Conservation (phyloP, 1,284 basidiomycete species). For the Flammula alnicola region DNA sequence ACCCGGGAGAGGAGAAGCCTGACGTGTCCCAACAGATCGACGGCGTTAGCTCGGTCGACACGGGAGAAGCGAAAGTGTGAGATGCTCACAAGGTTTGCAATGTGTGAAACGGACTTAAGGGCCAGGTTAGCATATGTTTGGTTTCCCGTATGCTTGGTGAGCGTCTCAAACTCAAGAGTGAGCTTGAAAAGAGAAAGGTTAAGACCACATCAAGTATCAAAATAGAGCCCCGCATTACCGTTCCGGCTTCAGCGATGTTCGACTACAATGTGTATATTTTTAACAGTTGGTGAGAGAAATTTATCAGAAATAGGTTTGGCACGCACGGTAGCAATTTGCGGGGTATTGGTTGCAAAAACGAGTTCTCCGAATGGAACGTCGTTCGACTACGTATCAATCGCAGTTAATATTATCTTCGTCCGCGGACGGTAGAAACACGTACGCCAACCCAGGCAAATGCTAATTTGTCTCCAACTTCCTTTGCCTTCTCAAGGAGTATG, state of each 20-base stretch:
- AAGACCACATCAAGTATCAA: not conserved
- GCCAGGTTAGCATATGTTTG: slow-evolving; percentile 59
- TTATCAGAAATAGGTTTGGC: slow-evolving; percentile 3
- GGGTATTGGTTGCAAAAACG: slow-evolving; percentile 55
- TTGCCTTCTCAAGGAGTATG: slow-evolving; percentile 64
- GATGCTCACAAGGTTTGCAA: slow-evolving; percentile 47
- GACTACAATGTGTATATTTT: slow-evolving; percentile 52
- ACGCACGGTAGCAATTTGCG: slow-evolving; percentile 46
- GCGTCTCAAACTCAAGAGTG: slow-evolving; percentile 43
- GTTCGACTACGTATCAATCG: slow-evolving; percentile 40
- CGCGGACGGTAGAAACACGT: slow-evolving; percentile 24
- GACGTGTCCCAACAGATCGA: not conserved
- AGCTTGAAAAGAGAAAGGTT: slow-evolving; percentile 36
- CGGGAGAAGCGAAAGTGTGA: not conserved
- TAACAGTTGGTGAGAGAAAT: not conserved
- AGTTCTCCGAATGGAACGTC: slow-evolving; percentile 57
- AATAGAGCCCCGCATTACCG: slow-evolving; percentile 41
- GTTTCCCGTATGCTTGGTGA: slow-evolving; percentile 60
- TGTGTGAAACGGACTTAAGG: slow-evolving; percentile 52
- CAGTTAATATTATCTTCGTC: not conserved
- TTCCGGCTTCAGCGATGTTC: slow-evolving; percentile 72
- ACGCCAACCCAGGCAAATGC: slow-evolving; percentile 61
- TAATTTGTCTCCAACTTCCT: slow-evolving; percentile 75
- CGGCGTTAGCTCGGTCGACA: slow-evolving; percentile 16
- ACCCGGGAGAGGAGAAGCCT: slow-evolving; percentile 51